Evolutionary conservation across 768 basidiomycete genomes (phyloP).

Genomic region (Kondoa subrosea): DNA sequence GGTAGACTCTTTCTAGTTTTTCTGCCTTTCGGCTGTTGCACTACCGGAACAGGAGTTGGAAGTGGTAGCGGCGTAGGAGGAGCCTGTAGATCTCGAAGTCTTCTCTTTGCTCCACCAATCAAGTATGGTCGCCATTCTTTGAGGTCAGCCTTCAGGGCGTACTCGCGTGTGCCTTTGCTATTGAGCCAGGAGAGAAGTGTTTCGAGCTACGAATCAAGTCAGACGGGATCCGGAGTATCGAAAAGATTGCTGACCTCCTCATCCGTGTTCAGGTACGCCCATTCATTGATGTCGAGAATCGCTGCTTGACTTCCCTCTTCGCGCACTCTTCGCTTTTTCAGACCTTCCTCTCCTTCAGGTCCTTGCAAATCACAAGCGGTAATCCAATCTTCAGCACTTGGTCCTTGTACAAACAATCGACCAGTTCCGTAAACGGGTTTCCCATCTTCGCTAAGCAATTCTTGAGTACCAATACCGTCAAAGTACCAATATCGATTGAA

Average conservation of each 20-base stretch:
- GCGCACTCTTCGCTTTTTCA: constrained; percentile 23
- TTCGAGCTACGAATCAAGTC: constrained; percentile 46
- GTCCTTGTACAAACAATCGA: constrained; percentile 80
- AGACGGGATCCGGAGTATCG: background rate
- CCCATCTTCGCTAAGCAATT: constrained; percentile 37
- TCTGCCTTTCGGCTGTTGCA: background rate
- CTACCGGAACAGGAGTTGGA: background rate
- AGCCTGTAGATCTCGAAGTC: background rate
- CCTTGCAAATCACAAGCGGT: constrained; percentile 34
- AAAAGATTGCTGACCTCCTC: constrained; percentile 54
- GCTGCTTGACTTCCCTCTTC: constrained; percentile 44
- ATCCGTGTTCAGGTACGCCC: constrained; percentile 74
- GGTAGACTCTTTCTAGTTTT: background rate
- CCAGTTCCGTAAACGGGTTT: constrained; percentile 76
- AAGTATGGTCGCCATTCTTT: constrained; percentile 74
- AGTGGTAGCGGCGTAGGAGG: background rate
- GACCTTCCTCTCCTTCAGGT: background rate
- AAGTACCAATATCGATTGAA: constrained; percentile 65
- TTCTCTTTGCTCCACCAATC: constrained; percentile 54
- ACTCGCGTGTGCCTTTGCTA: constrained; percentile 73
- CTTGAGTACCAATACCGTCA: constrained; percentile 20
- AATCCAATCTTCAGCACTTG: constrained; percentile 62
- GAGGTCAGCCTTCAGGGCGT: constrained; percentile 56
- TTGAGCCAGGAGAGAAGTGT: constrained; percentile 79
- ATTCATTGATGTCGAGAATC: constrained; percentile 56